Base-by-base conservation (phyloP, 345 rosid genomes). In the Turritis glabra region DNA sequence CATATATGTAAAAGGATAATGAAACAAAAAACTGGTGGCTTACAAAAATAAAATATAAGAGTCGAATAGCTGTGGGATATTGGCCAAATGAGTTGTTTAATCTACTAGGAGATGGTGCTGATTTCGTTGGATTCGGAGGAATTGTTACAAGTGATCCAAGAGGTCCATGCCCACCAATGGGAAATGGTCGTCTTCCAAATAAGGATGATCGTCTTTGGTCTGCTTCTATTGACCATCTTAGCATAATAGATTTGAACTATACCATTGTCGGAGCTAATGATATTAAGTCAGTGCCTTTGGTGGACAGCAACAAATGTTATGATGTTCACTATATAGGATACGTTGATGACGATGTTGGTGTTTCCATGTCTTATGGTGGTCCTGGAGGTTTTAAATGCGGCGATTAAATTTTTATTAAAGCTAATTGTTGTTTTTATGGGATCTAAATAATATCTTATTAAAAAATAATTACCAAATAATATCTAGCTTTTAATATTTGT, bases 81-180 rank as follows among this genome's bases (percentile, higher is more conserved):
- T 51, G 56, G 56, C 56, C 30, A 23, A 51, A 23, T 3, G 56
- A 51, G 56, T 51, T 51, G 56, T 22, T 51, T 51, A 51, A 51
- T 51, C 4, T 12, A 22, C 30, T 22, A 51, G 30, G n/a, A 23
- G n/a, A 40, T 40, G 52, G 52, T 8, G 52, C 51, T 46, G 51
- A 46, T 9, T 47, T 47, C 13, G 25, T 47, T 18, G 52, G 52
- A 8, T 47, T 2, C 5, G 52, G 52, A 18, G 52, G 46, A 12
- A 51, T 51, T 5, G 56, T 51, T 11, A 23, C 30, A 12, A 2
- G 56, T 51, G 56, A 51, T 51, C 30, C 56, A 51, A 51, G 30
- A 22, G 1, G 1, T 10, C 30, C 56, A 51, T 22, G 56, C 3
- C 56, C 30, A 51, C 56, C 30, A 5, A 23, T 51, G 56, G 56